Base-by-base conservation (phyloP, 345 rosid genomes). In the Lepidium didymum region DNA sequence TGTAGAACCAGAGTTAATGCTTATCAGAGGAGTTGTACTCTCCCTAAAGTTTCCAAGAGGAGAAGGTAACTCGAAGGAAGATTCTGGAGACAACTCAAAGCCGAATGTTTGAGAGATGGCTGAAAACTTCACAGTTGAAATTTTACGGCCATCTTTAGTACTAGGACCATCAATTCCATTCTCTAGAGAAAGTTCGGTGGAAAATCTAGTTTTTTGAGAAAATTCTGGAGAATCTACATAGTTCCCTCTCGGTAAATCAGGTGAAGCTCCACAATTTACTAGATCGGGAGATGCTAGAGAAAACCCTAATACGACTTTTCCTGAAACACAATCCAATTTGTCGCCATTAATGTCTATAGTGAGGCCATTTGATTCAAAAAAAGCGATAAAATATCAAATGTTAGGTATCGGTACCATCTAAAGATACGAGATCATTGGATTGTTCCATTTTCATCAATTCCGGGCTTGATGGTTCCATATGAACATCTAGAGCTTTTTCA, bases 31-130 rank as follows among this genome's bases (percentile, higher is more conserved):
- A 71, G 60, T 37, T 21, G 53, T 31, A 61, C 18, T 62, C 64
- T 76, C 41, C 36, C 45, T 43, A 0, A 40, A 51, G 19, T 56
- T 36, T 19, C 73, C 65, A 18, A 74, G 73, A 12, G 69, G 77
- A 1, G 83, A 86, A 62, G 80, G 83, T 51, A 94, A 87, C 79
- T 87, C 92, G 10, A 94, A 91, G 25, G 99, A 94, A 59, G 91
- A 87, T 56, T 85, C 90, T 0, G 97, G 91, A 55, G 97, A 81
- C 64, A 78, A 56, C 62, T 82, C 85, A 41, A 56, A 78, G 16
- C 70, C 69, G 19, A 87, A 88, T 16, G 87, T 82, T 76, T 85
- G 92, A 73, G 79, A 77, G 2, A 84, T 68, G 0, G 88, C 67
- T 5, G 98, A 88, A 59, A 88, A 88, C 66, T 88, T 85, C 13